Percentiles rank a stretch among this genome's conserved stretches.
These are phyloP conservation scores for Pythium dissotocum DNA, from an alignment of 352 stramenopile genomes.

Conservation along the genomic window DNA sequence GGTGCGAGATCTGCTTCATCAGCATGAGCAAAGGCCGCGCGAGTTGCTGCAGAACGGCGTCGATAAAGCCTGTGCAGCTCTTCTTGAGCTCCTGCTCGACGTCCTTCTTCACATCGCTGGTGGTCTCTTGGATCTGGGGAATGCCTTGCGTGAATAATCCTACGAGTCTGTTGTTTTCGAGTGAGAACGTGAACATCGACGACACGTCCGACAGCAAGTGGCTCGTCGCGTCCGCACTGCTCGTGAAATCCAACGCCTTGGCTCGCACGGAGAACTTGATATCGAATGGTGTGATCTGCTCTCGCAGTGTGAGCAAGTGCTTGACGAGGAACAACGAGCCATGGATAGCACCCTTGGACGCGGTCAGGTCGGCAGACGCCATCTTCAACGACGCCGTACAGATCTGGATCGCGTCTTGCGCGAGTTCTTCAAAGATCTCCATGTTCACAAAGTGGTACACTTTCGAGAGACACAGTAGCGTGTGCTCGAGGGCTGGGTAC, in stretches of 20 bases:
- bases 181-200: constrained; percentile 64
- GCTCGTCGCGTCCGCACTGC: constrained; percentile 69
- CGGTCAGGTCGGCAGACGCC: constrained; percentile 64
- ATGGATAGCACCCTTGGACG: constrained; percentile 50
- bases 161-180: constrained; percentile 58
- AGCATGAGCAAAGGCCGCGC: constrained; percentile 54
- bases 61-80: constrained; percentile 80
- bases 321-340: constrained; percentile 81
- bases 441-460: constrained; percentile 86
- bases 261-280: constrained; percentile 75
- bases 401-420: constrained; percentile 81
- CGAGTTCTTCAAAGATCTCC: constrained; percentile 85
- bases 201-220: constrained; percentile 67
- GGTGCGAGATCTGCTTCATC: constrained; percentile 65
- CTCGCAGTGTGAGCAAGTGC: constrained; percentile 77
- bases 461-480: constrained; percentile 83
- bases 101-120: constrained; percentile 78
- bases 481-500: constrained; percentile 84
- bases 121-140: constrained; percentile 77
- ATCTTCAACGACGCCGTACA: constrained; percentile 79
- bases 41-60: constrained; percentile 64
- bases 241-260: constrained; percentile 79
- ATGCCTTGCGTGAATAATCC: constrained; percentile 69
- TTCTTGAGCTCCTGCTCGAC: constrained; percentile 79
- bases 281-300: constrained; percentile 86